Evolutionary conservation across 2,329 filamentous ascomycete genomes (phyloP), one percentile per base, ranked within the genome.

Genomic region (Neocucurbitaria cava): DNA sequence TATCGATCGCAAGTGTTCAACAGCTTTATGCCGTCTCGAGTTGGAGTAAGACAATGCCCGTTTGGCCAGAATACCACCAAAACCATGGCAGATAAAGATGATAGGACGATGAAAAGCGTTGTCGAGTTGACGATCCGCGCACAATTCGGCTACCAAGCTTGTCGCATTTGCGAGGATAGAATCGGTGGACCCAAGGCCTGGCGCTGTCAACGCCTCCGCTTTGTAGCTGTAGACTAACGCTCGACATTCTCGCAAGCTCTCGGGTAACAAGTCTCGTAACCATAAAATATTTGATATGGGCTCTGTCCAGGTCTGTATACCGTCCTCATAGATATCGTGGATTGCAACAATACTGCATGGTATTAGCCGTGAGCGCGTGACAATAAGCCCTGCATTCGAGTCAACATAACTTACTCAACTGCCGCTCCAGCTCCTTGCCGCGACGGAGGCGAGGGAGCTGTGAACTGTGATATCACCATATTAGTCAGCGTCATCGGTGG

Each of bases 31-130:
- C 7, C 79, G 81, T 11, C 89, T 71, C 64, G 86, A 87, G 61
- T 85, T 83, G 41, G 87, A 89, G 69, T 89, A 87, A 45, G 89
- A 81, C 43, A 92, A 76, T 1, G 88, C 87, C 47, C 87, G 81
- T 73, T 92, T 92, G 46, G 89, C 82, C 1, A 92, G 77, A 54
- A 92, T 85, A 6, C 89, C 90, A 3, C 89, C 90, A 1, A 92
- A 78, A 47, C 88, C 90, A 72, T 92, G 89, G 46, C 84, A 88
- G 31, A 92, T 84, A 80, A 89, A 93, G 56, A 93, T 87, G 62
- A 93, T 90, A 5, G 89, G 88, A 40, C 87, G 85, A 21, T 82
- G 79, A 30, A 79, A 76, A 5, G 84, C 85, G 47, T 82, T 79
- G 58, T 84, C 81, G 60, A 81, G 81, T 62, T 55, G 72, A 72